Conservation (phyloP, 2,329 filamentous ascomycete species). For the Waltergamsia citrina region DNA sequence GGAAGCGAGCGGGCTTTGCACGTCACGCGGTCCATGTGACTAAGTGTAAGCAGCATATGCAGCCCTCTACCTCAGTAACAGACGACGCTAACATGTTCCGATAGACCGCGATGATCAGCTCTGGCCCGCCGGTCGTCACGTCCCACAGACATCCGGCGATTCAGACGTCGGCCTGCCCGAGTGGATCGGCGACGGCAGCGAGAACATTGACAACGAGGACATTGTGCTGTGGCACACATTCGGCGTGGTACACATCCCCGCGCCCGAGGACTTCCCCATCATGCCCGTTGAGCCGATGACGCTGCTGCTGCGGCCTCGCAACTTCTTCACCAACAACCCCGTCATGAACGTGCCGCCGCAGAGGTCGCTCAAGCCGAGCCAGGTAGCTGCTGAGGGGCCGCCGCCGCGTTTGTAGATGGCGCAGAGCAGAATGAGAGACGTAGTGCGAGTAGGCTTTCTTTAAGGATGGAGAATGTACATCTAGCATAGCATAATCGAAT, state of each 20-base stretch:
- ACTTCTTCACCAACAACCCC: slow-evolving; percentile 77
- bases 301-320: slow-evolving; percentile 64
- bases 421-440: too few relatives aligned
- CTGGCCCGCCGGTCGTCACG: slow-evolving; percentile 78
- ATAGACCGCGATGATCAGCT: slow-evolving; percentile 68
- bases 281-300: slow-evolving; percentile 87
- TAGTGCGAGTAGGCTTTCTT: too few relatives aligned
- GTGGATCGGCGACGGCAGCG: slow-evolving; percentile 65
- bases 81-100: background rate
- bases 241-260: slow-evolving; percentile 82
- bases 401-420: too few relatives aligned
- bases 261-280: slow-evolving; percentile 84
- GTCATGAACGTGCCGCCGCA: slow-evolving; percentile 73
- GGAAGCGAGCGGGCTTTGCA: slow-evolving; percentile 88
- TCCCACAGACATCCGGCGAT: slow-evolving; percentile 78
- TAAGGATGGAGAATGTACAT: too few relatives aligned
- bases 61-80: too few relatives aligned
- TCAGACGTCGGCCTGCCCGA: slow-evolving; percentile 62
- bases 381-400: slow-evolving; percentile 38
- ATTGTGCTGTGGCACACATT: slow-evolving; percentile 93
- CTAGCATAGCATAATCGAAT: too few relatives aligned
- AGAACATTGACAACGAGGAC: slow-evolving; percentile 70
- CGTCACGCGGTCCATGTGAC: slow-evolving; percentile 83
- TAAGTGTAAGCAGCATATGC: slow-evolving; percentile 65
- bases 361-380: slow-evolving; percentile 63